Evolutionary conservation across 1,284 basidiomycete species (phyloP).

Genomic region (Ustilago hordei): DNA sequence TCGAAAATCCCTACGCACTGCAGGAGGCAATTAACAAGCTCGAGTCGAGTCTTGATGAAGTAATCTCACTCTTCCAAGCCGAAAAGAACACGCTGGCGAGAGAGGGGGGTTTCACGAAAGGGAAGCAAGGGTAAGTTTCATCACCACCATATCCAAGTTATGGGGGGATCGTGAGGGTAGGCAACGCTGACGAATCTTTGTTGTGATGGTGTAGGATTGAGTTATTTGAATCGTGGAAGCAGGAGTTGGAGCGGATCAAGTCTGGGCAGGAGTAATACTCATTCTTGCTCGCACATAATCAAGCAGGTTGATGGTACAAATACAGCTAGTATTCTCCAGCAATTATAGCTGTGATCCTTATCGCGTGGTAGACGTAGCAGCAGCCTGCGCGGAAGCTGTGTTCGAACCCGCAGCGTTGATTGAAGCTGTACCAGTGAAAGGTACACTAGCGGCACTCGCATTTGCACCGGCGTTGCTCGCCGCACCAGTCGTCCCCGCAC

Average conservation of each 20-base stretch:
- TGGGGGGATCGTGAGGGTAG: neutral
- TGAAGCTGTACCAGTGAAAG: neutral
- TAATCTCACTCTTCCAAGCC: slow-evolving; percentile 58
- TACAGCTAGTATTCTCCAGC: slow-evolving; percentile 10
- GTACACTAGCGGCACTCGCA: neutral
- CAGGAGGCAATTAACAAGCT: slow-evolving; percentile 56
- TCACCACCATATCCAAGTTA: too few relatives aligned
- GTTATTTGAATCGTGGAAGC: slow-evolving; percentile 59
- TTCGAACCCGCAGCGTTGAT: neutral
- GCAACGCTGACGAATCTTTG: neutral
- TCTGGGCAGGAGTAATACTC: slow-evolving; percentile 31
- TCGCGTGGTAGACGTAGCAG: neutral
- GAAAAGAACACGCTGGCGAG: slow-evolving; percentile 57
- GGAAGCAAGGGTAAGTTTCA: slow-evolving; percentile 56
- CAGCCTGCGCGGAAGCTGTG: neutral
- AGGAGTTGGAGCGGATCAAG: slow-evolving; percentile 58
- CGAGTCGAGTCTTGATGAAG: slow-evolving; percentile 55
- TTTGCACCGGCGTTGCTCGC: neutral
- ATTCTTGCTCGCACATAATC: neutral
- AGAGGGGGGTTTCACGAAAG: slow-evolving; percentile 58
- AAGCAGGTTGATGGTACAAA: slow-evolving; percentile 7
- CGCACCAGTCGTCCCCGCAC: neutral
- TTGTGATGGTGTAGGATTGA: slow-evolving; percentile 23
- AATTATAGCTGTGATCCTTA: neutral
- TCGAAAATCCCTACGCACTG: slow-evolving; percentile 63